A percentile compares a stretch with the other conserved stretches of the same genome.
Evolutionary conservation across 805 yeast genomes (phyloP).

Genomic region (Candida jianshihensis): DNA sequence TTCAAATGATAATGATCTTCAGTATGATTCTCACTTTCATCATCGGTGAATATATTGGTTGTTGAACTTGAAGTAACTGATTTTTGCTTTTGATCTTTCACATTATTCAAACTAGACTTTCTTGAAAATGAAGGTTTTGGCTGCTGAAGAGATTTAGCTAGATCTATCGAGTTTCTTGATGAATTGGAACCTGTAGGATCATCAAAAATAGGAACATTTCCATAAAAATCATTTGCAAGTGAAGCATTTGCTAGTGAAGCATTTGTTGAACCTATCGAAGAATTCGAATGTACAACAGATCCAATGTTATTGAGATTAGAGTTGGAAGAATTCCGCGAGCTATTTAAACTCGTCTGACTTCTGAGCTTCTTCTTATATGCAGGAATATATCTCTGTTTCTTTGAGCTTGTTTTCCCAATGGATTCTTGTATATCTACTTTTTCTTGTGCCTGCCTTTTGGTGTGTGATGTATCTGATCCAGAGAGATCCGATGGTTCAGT

Average conservation of each 20-base stretch:
- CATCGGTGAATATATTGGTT: constrained; percentile 2
- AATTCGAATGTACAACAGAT: constrained; percentile 11
- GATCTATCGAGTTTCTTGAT: constrained; percentile 9
- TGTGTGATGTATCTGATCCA: background rate
- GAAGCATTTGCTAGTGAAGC: constrained; percentile 20
- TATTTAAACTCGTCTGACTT: constrained; percentile 16
- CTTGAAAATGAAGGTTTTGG: constrained; percentile 21
- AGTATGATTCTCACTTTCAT: constrained; percentile 4
- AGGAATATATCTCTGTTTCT: constrained; percentile 25
- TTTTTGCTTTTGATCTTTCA: constrained; percentile 3
- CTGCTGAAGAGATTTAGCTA: constrained; percentile 20
- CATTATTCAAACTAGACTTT: constrained; percentile 3
- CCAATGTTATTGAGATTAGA: constrained; percentile 15
- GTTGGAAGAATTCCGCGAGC: constrained; percentile 18
- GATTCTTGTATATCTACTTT: constrained; percentile 1
- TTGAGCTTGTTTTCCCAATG: background rate
- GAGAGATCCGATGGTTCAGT: constrained; percentile 6
- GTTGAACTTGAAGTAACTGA: constrained; percentile 8
- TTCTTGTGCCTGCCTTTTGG: background rate
- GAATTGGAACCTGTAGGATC: constrained; percentile 5
- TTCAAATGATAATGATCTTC: constrained; percentile 26
- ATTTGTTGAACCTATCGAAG: constrained; percentile 19
- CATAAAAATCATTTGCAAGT: constrained; percentile 21
- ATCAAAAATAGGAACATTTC: constrained; percentile 20
- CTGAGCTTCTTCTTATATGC: constrained; percentile 31